A percentile compares a stretch with the other conserved stretches of the same genome.
phyloP scores from a whole-genome alignment of 805 yeast species.

The Metschnikowia hibisci region DNA sequence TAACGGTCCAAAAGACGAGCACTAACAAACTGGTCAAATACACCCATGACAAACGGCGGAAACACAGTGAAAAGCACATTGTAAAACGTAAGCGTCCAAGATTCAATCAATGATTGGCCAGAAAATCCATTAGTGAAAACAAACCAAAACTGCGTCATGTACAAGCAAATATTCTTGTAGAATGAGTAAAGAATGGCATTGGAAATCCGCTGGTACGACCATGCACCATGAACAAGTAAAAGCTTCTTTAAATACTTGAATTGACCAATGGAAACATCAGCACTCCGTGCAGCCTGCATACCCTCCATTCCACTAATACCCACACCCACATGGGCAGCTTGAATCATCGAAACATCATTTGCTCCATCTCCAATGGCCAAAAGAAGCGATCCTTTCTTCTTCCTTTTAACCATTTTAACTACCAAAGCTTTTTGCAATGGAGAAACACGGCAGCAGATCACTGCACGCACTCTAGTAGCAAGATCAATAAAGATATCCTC shows the following conservation, averaged over 20 bases:
- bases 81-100: conserved; percentile 96
- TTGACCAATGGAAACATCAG: conserved; percentile 96
- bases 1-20: conserved; percentile 86
- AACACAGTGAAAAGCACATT: conserved; percentile 90
- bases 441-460: conserved; percentile 95
- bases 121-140: conserved; percentile 89
- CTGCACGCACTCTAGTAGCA: conserved; percentile 89
- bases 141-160: conserved; percentile 98
- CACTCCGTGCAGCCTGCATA: conserved; percentile 98
- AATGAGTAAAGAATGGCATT: conserved; percentile 91
- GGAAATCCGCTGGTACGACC: conserved; percentile 95
- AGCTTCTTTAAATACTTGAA: conserved; percentile 81
- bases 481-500: conserved; percentile 75
- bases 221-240: conserved; percentile 89
- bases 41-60: conserved; percentile 95
- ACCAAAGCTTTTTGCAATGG: conserved; percentile 96
- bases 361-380: conserved; percentile 99
- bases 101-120: conserved; percentile 93
- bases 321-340: conserved; percentile 98
- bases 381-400: conserved; percentile 63
- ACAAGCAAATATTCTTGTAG: conserved; percentile 91
- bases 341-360: conserved; percentile 97
- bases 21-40: conserved; percentile 92
- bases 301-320: conserved; percentile 99
- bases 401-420: conserved; percentile 86